A percentile compares a stretch with the other conserved stretches of the same genome.
Evolutionary conservation across 2,329 filamentous ascomycete genomes (phyloP).

Genomic region (Rhinocladiella mackenziei): DNA sequence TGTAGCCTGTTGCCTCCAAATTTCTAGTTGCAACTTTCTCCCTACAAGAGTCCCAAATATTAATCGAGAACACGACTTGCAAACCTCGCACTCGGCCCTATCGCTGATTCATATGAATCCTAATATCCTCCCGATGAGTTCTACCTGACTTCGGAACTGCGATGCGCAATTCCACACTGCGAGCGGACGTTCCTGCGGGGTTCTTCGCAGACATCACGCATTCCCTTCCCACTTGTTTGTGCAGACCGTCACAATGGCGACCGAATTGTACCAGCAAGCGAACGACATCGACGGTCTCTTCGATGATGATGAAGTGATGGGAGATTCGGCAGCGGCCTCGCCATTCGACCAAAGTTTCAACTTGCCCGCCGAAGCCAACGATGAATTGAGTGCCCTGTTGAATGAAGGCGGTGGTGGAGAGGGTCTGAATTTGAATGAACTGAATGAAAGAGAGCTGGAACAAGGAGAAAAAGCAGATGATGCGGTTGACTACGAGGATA

Average conservation of each 20-base stretch:
- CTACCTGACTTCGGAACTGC: conserved; percentile 3
- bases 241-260: conserved; percentile 11
- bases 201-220: conserved; percentile 3
- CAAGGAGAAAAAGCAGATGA: conserved; percentile 79
- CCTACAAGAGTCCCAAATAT: too few relatives aligned
- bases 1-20: too few relatives aligned
- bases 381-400: conserved; percentile 31
- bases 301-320: conserved; percentile 19
- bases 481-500: conserved; percentile 85
- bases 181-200: conserved; percentile 10
- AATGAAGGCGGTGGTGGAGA: conserved; percentile 34
- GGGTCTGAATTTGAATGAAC: conserved; percentile 23
- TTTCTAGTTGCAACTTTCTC: too few relatives aligned
- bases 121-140: not conserved
- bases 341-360: conserved; percentile 21
- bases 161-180: conserved; percentile 8
- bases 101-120: too few relatives aligned
- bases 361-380: conserved; percentile 17
- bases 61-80: too few relatives aligned
- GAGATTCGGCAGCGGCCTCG: conserved; percentile 10
- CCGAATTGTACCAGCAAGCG: conserved; percentile 24
- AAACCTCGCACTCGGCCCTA: too few relatives aligned
- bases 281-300: conserved; percentile 28
- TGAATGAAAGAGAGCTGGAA: conserved; percentile 34
- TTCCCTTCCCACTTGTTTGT: conserved; percentile 3